Base-by-base conservation (phyloP, 768 basidiomycete species). In the Termitomyces sp. region DNA sequence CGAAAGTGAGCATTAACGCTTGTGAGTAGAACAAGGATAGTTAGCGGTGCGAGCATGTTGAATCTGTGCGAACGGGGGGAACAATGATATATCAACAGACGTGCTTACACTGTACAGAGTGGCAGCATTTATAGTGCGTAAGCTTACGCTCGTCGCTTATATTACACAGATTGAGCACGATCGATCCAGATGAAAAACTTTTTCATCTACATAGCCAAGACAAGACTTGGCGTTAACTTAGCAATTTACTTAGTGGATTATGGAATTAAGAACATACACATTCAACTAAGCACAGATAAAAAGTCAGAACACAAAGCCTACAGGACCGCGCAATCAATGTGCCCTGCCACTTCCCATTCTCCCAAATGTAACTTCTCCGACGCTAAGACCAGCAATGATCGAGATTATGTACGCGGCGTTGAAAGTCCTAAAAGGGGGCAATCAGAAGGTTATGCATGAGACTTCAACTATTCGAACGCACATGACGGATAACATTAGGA, bases 401-500 rank as follows among this genome's bases (percentile, higher is more conserved):
- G 88, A 79, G 38, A 95, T 82, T 59, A 95, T 79, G 68, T 84
- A 96, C 32, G 84, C 88, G 5, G 82, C 88, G 65, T 94, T 87
- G 75, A 90, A 95, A 7, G 90, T 90, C 94, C 93, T 96, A 68
- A 28, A 28, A n/a, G 7, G 35, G 1, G 20, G 11, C 15, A 3
- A 28, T 49, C 18, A 40, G 63, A 49, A 63, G 28, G 28, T 48
- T 60, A 40, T 42, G 56, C 44, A 48, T 44, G 56, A 16, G 40
- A 58, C 24, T 7, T 13, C 2, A 28, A 28, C 38, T 53, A n/a
- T 20, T 28, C 28, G 12, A 48, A 71, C 87, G 74, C 73, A 92
- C 91, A 94, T 93, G 67, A 91, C 80, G 9, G 83, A 85, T 70
- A 94, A 72, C 94, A 96, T 96, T 59, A 96, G 81, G 5, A 79